These are phyloP conservation scores for Verticillium tricorpus DNA, from an alignment of 2,329 filamentous ascomycete species.

Conservation along the genomic window DNA sequence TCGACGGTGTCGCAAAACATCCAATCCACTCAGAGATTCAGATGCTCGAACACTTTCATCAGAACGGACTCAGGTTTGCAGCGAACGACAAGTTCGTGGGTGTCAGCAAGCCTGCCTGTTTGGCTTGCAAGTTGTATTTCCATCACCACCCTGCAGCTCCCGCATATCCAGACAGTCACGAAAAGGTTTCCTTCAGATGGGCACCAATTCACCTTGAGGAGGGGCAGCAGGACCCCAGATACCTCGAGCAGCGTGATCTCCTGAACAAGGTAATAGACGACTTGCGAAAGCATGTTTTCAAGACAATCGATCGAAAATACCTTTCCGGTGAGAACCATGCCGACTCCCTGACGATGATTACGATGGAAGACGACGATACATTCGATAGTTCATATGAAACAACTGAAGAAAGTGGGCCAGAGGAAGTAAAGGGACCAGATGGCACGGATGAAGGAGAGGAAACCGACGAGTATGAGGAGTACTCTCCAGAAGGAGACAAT, in stretches of 20 bases:
- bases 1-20: conserved; percentile 15
- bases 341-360: not conserved
- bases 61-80: conserved; percentile 24
- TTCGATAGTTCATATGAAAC: too few relatives aligned
- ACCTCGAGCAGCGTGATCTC: too few relatives aligned
- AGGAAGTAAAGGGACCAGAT: too few relatives aligned
- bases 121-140: too few relatives aligned
- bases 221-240: too few relatives aligned
- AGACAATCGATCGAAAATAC: not conserved
- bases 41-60: conserved; percentile 40
- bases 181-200: not conserved
- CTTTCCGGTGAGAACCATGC: not conserved
- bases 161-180: not conserved
- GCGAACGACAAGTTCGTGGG: conserved; percentile 39
- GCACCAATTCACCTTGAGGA: not conserved
- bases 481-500: too few relatives aligned
- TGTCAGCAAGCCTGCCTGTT: conserved; percentile 46
- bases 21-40: conserved; percentile 41
- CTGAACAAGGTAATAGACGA: too few relatives aligned
- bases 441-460: too few relatives aligned
- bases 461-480: too few relatives aligned
- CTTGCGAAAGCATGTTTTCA: too few relatives aligned
- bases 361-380: not conserved
- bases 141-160: too few relatives aligned
- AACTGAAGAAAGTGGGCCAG: too few relatives aligned